Base-by-base conservation (phyloP, 306 rosid genomes). In the Mimosa pudica region DNA sequence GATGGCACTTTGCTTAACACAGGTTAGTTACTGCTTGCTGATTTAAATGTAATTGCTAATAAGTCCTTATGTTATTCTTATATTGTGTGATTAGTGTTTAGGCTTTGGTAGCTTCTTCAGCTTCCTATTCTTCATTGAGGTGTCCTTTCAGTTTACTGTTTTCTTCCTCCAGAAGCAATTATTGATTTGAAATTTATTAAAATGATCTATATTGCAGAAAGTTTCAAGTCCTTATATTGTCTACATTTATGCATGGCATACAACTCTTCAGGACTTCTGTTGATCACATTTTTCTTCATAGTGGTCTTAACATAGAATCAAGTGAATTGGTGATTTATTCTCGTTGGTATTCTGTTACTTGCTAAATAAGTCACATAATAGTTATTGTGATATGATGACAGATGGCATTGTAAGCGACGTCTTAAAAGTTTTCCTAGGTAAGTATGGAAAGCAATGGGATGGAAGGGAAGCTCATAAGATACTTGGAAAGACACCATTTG, bases 381-480 rank as follows among this genome's bases (percentile, higher is more conserved):
- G n/a, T 38, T 41, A 75, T 77, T 73, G 65, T 63, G 81, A 41
- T 82, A 60, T 84, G 58, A 74, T 74, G 58, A 46, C 87, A 95
- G 98, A 95, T 79, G 97, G 91, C 77, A 79, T 95, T 4, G 85
- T 91, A 8, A 79, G 81, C 68, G 87, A 90, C 4, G 92, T 92
- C 61, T 86, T 92, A 44, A 93, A 80, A 80, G 87, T 62, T 42
- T 73, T 81, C 71, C 80, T 92, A 70, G 83, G 85, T 0, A 91
- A 90, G 81, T 89, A 84, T 55, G 98, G 94, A 58, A 91, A 91
- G 84, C 82, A 89, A 75, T 95, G 98, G 98, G 98, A 95, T 85
- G 98, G 94, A 46, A 88, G 98, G 73, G 98, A 95, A 84, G 79
- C 85, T 77, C 89, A 80, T 48, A 89, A 86, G 75, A 70, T 87